Evolutionary conservation across 176 grass and related monocot genomes (phyloP), one percentile per base, ranked within the genome.

Genomic region (Triticum turgidum): DNA sequence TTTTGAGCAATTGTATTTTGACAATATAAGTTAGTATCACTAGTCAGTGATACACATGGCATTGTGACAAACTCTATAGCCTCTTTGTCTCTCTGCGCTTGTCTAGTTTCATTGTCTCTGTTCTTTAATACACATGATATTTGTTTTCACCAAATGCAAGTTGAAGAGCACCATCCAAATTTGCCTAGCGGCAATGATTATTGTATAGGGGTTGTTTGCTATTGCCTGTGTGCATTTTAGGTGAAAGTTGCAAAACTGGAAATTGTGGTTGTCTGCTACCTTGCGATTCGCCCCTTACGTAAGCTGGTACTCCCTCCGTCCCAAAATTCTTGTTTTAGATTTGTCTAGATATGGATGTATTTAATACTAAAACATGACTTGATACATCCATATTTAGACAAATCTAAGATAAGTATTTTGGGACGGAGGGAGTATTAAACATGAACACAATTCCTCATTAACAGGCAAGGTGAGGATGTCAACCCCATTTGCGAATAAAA

Each of bases 1-100:
- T 61, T 81, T 67, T 85, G 42, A 80, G 9, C 15, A 69, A 62
- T 42, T 58, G 71, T 91, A 52, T 83, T 71, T 79, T 80, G 73
- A 65, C 59, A 77, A 63, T 59, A 58, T 87, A 63, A 33, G 52
- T 73, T 79, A 82, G 66, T 59, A 76, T 79, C 81, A 67, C 65
- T 72, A 69, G 39, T 77, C 42, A 33, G 22, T 80, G 70, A 63
- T 80, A 21, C 62, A 65, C 56, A 84, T 25, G 4, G 37, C 49
- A 61, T 14, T 88, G 11, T 82, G 58, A 33, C 14, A 54, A 76
- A 35, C 66, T 49, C 9, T 52, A 29, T 37, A 38, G 0, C 67
- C 32, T 52, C 49, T 76, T 73, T 41, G 54, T 58, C 14, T 58
- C 14, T 62, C 76, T 82, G 49, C 14, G 34, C 11, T 38, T 45